Conservation (phyloP, 1,139 yeast genomes). For the Debaryomyces sp. region DNA sequence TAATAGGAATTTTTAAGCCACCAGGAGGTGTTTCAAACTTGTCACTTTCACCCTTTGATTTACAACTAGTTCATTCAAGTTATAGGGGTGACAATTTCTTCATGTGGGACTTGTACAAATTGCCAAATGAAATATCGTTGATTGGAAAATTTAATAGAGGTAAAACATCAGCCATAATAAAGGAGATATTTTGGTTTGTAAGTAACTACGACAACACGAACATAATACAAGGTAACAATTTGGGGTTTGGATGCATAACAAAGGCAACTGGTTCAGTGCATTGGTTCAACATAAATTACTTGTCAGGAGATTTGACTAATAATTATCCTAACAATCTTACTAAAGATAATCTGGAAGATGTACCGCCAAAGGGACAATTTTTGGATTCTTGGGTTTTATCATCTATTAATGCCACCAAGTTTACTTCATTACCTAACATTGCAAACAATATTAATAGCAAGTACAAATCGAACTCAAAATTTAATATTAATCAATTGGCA, state of each 20-base stretch:
- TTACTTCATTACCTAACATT: constrained; percentile 33
- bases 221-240: constrained; percentile 29
- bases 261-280: constrained; percentile 63
- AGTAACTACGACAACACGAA: constrained; percentile 21
- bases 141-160: constrained; percentile 67
- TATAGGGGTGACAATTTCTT: constrained; percentile 63
- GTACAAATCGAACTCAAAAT: constrained; percentile 4
- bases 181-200: constrained; percentile 57
- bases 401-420: constrained; percentile 33
- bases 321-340: constrained; percentile 28
- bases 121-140: constrained; percentile 53
- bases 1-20: constrained; percentile 57
- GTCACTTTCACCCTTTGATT: constrained; percentile 65
- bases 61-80: constrained; percentile 59
- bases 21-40: constrained; percentile 65
- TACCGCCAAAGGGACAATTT: constrained; percentile 21
- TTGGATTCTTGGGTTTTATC: constrained; percentile 47
- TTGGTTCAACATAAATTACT: constrained; percentile 54
- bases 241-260: constrained; percentile 59
- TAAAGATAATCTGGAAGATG: constrained; percentile 13
- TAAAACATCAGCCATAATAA: constrained; percentile 59
- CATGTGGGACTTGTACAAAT: constrained; percentile 64
- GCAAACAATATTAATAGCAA: constrained; percentile 19
- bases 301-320: constrained; percentile 35
- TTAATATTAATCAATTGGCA: constrained; percentile 36